These are phyloP conservation scores for Daldinia eschscholtzii DNA, from an alignment of 2,329 filamentous ascomycete species.

Conservation along the genomic window DNA sequence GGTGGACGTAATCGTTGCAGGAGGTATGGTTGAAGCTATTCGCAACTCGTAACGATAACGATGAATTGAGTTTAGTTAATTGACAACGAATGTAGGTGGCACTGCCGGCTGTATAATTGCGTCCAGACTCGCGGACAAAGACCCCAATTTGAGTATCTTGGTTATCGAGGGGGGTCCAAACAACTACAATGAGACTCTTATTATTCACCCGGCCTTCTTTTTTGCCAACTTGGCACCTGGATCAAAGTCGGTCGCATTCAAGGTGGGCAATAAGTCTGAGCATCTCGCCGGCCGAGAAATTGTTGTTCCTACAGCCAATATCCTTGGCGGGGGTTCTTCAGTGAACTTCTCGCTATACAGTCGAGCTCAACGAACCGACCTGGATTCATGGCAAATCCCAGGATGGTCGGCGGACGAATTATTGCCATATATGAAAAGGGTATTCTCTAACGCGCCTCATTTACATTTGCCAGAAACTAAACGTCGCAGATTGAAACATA, in stretches of 20 bases:
- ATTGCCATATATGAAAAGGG: conserved; percentile 54
- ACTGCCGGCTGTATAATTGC: conserved; percentile 41
- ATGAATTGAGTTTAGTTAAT: background rate
- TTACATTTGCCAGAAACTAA: background rate
- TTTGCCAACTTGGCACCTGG: conserved; percentile 21
- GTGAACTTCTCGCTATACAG: conserved; percentile 61
- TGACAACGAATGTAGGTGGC: background rate
- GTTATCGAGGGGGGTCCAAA: conserved; percentile 39
- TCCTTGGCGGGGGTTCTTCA: conserved; percentile 66
- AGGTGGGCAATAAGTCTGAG: conserved; percentile 20
- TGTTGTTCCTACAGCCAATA: conserved; percentile 50
- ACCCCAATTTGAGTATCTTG: conserved; percentile 37
- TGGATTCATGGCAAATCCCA: conserved; percentile 47
- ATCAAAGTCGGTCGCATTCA: conserved; percentile 6
- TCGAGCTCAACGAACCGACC: conserved; percentile 52
- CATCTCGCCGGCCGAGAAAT: conserved; percentile 21
- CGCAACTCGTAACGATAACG: background rate
- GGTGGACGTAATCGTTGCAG: conserved; percentile 42
- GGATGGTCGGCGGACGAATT: conserved; percentile 50
- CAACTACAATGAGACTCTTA: conserved; percentile 21
- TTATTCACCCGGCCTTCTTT: conserved; percentile 11
- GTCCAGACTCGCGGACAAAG: conserved; percentile 40
- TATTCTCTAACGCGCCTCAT: background rate
- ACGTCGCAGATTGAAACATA: conserved; percentile 62
- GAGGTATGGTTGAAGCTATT: conserved; percentile 29